These are phyloP conservation scores for Lactarius sp. DNA, from an alignment of 768 basidiomycete genomes.

Conservation along the genomic window DNA sequence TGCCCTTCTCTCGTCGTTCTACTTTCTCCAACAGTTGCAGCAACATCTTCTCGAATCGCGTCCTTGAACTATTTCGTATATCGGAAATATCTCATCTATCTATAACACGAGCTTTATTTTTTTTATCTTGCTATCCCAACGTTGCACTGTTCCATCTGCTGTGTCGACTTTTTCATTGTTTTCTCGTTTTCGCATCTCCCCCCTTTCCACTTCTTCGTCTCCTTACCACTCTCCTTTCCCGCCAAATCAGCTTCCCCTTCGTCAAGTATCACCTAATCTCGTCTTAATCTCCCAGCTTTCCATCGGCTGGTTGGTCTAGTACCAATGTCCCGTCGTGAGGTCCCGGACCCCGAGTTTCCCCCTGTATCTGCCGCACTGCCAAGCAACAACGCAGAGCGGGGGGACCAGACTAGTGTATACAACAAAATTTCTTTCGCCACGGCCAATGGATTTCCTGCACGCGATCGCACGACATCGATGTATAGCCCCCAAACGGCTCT, in stretches of 20 bases:
- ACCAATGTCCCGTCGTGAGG: slow-evolving; percentile 17
- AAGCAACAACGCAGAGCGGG: slow-evolving; percentile 4
- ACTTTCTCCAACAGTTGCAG: slow-evolving; percentile 24
- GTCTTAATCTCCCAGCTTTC: slow-evolving; percentile 8
- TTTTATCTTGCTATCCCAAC: slow-evolving; percentile 33
- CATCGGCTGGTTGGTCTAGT: not conserved
- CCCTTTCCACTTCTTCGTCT: slow-evolving; percentile 29
- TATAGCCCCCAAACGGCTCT: slow-evolving; percentile 21
- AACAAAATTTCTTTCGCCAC: slow-evolving; percentile 1
- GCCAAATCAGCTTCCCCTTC: not conserved
- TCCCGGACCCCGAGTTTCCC: slow-evolving; percentile 12
- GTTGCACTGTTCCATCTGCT: slow-evolving; percentile 33
- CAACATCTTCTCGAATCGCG: not conserved
- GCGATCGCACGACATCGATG: slow-evolving; percentile 23
- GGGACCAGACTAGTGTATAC: slow-evolving; percentile 12
- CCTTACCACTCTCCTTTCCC: slow-evolving; percentile 23
- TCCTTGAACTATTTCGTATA: slow-evolving; percentile 20
- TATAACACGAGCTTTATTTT: slow-evolving; percentile 29
- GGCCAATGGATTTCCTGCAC: slow-evolving; percentile 16
- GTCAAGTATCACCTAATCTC: slow-evolving; percentile 10
- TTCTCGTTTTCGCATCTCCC: slow-evolving; percentile 32
- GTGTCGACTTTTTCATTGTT: slow-evolving; percentile 31
- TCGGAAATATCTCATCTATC: slow-evolving; percentile 25
- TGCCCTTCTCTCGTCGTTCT: slow-evolving; percentile 29
- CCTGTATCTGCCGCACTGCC: not conserved